phyloP scores from a whole-genome alignment of 768 basidiomycete species.

The Coprinopsis marcescibilis region DNA sequence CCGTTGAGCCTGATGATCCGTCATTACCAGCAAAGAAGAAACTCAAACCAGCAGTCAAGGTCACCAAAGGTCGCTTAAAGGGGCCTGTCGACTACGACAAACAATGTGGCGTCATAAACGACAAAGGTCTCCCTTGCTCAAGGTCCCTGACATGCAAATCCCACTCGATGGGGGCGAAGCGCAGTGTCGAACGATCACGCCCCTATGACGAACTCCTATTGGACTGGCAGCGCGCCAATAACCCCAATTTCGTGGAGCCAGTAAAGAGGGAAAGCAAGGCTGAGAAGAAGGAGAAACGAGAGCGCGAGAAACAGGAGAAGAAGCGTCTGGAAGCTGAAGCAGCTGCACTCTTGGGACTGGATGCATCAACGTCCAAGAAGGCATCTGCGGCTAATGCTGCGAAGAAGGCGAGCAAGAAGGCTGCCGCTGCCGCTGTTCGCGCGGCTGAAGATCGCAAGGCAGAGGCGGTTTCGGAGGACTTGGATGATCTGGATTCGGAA shows the following conservation, averaged over 20 bases:
- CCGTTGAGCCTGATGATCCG: slow-evolving; percentile 63
- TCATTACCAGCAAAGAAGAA: slow-evolving; percentile 74
- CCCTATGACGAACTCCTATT: slow-evolving; percentile 81
- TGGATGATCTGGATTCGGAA: slow-evolving; percentile 80
- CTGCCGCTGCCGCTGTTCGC: slow-evolving; percentile 44
- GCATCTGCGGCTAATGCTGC: slow-evolving; percentile 18
- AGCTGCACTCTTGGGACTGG: slow-evolving; percentile 52
- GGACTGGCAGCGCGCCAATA: slow-evolving; percentile 87
- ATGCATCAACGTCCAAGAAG: slow-evolving; percentile 41
- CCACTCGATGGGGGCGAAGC: slow-evolving; percentile 95
- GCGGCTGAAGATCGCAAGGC: slow-evolving; percentile 43
- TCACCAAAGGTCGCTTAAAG: slow-evolving; percentile 74
- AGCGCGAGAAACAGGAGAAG: slow-evolving; percentile 79
- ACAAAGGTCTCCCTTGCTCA: slow-evolving; percentile 87
- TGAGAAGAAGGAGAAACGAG: slow-evolving; percentile 81
- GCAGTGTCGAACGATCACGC: slow-evolving; percentile 81
- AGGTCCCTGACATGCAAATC: slow-evolving; percentile 97
- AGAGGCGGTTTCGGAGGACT: slow-evolving; percentile 61
- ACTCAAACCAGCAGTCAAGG: slow-evolving; percentile 57
- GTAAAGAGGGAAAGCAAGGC: slow-evolving; percentile 83
- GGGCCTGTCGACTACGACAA: slow-evolving; percentile 87
- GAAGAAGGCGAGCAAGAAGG: slow-evolving; percentile 66
- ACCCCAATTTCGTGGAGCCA: slow-evolving; percentile 85
- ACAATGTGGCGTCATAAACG: slow-evolving; percentile 97
- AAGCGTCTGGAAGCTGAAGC: slow-evolving; percentile 67